Conservation (phyloP, 2,329 filamentous ascomycete species). For the Falciphora oryzae region DNA sequence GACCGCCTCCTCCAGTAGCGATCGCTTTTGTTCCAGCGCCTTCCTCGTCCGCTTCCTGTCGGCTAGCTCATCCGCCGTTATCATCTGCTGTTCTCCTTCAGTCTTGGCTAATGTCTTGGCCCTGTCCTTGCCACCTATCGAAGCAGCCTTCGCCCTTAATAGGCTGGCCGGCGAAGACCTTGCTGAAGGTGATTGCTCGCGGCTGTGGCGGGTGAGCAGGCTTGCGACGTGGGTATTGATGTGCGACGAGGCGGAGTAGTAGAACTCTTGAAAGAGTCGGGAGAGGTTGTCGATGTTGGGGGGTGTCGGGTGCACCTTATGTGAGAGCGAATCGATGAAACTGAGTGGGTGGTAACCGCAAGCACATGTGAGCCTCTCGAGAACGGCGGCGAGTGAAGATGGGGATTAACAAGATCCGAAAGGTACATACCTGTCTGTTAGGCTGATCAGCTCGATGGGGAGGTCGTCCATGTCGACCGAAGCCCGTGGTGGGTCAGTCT, state of each 20-base stretch:
- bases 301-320: constrained; percentile 79
- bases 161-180: constrained; percentile 51
- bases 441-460: constrained; percentile 85
- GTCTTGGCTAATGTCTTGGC: constrained; percentile 34
- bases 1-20: constrained; percentile 81
- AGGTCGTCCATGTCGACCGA: constrained; percentile 80
- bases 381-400: background rate
- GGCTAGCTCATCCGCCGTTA: constrained; percentile 79
- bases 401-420: background rate
- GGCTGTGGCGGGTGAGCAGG: constrained; percentile 67
- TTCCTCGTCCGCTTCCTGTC: constrained; percentile 73
- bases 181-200: constrained; percentile 57
- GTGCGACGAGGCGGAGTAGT: constrained; percentile 70
- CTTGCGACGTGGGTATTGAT: constrained; percentile 83
- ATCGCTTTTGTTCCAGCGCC: constrained; percentile 69
- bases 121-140: constrained; percentile 46
- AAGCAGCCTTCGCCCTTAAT: constrained; percentile 49
- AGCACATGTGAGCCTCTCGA: constrained; percentile 7
- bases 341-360: constrained; percentile 35
- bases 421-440: constrained; percentile 69
- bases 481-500: constrained; percentile 39
- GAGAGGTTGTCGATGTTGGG: constrained; percentile 78
- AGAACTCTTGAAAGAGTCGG: constrained; percentile 92
- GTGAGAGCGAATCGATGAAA: constrained; percentile 84
- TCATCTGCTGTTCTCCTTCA: constrained; percentile 70